Percentiles rank a stretch among this genome's conserved stretches.
Conservation (phyloP, 179 eudicot genomes). For the Monotropa hypopitys region DNA sequence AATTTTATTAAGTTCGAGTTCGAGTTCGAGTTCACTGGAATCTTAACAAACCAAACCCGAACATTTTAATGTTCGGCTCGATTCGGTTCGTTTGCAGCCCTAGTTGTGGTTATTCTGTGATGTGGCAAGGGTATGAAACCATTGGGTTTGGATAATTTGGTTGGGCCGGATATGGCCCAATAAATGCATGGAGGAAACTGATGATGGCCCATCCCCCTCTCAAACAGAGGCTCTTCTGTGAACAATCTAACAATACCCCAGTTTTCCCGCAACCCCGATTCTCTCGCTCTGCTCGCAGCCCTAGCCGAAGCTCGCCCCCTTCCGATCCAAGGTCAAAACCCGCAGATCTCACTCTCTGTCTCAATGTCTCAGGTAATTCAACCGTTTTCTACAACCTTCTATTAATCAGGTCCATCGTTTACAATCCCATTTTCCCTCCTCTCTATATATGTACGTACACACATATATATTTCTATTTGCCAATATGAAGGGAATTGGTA, state of each 20-base stretch:
- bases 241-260: too few species aligned
- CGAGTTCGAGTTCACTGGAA: too few species aligned
- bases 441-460: not conserved
- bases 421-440: not conserved
- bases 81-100: too few species aligned
- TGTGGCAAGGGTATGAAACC: not conserved
- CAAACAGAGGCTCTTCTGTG: too few species aligned
- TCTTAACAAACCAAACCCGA: too few species aligned
- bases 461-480: not conserved
- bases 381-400: not conserved
- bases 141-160: not conserved
- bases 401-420: not conserved
- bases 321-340: not conserved
- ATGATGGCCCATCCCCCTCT: not conserved
- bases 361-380: slow-evolving; percentile 15
- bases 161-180: not conserved
- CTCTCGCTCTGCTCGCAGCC: not conserved
- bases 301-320: not conserved
- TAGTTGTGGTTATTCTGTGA: too few species aligned
- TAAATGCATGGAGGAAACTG: too few species aligned
- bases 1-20: too few species aligned
- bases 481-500: not conserved
- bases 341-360: slow-evolving; percentile 3
- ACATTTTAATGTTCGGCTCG: too few species aligned
- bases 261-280: not conserved